Conservation (phyloP, 1,139 yeast species). For the Hyphopichia pseudoburtonii region DNA sequence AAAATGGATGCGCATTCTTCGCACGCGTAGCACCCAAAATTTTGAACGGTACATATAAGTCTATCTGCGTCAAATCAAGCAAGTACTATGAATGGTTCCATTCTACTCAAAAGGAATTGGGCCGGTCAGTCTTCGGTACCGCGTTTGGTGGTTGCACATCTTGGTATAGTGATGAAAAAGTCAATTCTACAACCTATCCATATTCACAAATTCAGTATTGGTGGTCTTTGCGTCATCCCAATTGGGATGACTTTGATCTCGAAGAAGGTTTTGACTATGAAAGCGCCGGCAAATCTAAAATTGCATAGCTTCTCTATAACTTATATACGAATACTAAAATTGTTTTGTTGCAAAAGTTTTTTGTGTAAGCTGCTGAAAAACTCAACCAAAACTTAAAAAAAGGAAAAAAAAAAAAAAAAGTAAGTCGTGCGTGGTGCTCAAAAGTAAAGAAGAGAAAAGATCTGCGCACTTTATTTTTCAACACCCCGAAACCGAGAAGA, state of each 20-base stretch:
- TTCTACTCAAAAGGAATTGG: constrained; percentile 27
- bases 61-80: constrained; percentile 31
- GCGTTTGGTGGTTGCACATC: constrained; percentile 45
- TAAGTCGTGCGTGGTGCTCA: no score
- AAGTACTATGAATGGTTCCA: constrained; percentile 39
- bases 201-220: constrained; percentile 37
- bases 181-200: constrained; percentile 40
- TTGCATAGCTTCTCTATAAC: not conserved
- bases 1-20: constrained; percentile 32
- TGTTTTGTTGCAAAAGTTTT: no score
- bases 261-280: constrained; percentile 2
- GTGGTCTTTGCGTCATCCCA: constrained; percentile 28
- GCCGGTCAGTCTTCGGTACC: constrained; percentile 37
- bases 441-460: no score
- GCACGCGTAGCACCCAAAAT: constrained; percentile 25
- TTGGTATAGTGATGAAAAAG: constrained; percentile 35
- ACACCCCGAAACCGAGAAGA: no score
- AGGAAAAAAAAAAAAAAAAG: no score
- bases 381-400: no score
- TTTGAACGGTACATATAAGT: constrained; percentile 27
- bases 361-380: no score
- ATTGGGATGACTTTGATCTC: constrained; percentile 25
- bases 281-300: constrained; percentile 2
- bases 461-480: no score
- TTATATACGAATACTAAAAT: no score